Conservation (phyloP, 306 rosid species). For the Rosa multiflora region DNA sequence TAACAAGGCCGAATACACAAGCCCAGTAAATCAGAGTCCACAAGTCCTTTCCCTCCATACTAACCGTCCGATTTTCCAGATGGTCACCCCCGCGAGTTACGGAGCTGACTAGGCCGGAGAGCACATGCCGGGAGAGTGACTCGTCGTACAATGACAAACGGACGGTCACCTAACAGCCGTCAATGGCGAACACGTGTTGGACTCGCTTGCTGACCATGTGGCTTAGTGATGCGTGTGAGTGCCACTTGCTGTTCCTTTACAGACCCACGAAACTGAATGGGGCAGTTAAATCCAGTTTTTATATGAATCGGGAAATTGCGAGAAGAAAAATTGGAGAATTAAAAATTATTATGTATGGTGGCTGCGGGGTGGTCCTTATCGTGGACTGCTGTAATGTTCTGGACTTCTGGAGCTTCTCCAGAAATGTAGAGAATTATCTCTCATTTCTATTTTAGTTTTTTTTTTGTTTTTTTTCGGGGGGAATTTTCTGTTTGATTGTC, state of each 20-base stretch:
- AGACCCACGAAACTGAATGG: constrained; percentile 30
- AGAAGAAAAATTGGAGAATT: neutral
- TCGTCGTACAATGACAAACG: neutral
- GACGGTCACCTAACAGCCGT: constrained; percentile 29
- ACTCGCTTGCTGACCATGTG: constrained; percentile 26
- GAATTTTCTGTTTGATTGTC: neutral
- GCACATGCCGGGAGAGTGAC: constrained; percentile 16
- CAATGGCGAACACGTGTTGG: constrained; percentile 43
- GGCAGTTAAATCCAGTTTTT: constrained; percentile 33
- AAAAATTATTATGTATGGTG: neutral
- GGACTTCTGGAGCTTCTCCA: neutral
- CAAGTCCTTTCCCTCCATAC: neutral
- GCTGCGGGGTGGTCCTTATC: constrained; percentile 22
- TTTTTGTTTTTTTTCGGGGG: neutral
- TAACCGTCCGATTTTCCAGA: constrained; percentile 2
- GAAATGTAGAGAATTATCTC: neutral
- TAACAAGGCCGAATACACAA: neutral
- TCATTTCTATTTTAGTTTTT: neutral
- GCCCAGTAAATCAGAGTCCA: neutral
- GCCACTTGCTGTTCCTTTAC: constrained; percentile 22
- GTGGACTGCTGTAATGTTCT: constrained; percentile 7
- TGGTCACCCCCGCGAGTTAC: neutral
- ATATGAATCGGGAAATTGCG: neutral
- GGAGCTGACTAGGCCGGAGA: constrained; percentile 4
- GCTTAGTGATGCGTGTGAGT: neutral